phyloP scores from a whole-genome alignment of 1,139 yeast species.

The Blastobotrys niveus region DNA sequence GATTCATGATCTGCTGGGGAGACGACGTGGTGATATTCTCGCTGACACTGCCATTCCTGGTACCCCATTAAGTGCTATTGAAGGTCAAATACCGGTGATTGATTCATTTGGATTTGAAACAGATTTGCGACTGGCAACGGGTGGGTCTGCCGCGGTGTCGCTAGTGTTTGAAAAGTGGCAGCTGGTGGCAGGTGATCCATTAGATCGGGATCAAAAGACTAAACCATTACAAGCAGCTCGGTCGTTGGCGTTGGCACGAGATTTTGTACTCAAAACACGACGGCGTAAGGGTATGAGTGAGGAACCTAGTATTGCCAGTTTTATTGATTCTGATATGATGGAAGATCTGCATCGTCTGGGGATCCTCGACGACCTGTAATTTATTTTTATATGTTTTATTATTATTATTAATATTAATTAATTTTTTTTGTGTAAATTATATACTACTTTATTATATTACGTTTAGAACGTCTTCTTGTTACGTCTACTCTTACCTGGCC shows the following conservation, averaged over 20 bases:
- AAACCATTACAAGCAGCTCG: slow-evolving; percentile 76
- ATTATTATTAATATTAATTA: not conserved
- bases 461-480: not conserved
- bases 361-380: slow-evolving; percentile 24
- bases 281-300: slow-evolving; percentile 71
- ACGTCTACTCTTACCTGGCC: slow-evolving; percentile 78
- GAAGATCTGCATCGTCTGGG: slow-evolving; percentile 50
- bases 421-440: not conserved
- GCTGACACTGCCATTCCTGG: slow-evolving; percentile 60
- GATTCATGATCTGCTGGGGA: slow-evolving; percentile 48
- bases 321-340: slow-evolving; percentile 58
- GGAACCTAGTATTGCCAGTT: slow-evolving; percentile 68
- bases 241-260: slow-evolving; percentile 66
- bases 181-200: slow-evolving; percentile 85
- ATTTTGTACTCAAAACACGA: slow-evolving; percentile 83
- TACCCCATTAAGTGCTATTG: slow-evolving; percentile 58
- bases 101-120: slow-evolving; percentile 88
- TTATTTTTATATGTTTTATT: not conserved
- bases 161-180: slow-evolving; percentile 68
- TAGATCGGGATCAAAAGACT: slow-evolving; percentile 57
- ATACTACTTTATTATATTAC: not conserved
- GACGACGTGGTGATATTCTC: slow-evolving; percentile 63
- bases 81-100: slow-evolving; percentile 74
- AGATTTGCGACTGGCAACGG: slow-evolving; percentile 69
- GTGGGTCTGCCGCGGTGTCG: slow-evolving; percentile 71